Conservation (phyloP, 805 yeast genomes). For the Sugiyamaella valdiviana region DNA sequence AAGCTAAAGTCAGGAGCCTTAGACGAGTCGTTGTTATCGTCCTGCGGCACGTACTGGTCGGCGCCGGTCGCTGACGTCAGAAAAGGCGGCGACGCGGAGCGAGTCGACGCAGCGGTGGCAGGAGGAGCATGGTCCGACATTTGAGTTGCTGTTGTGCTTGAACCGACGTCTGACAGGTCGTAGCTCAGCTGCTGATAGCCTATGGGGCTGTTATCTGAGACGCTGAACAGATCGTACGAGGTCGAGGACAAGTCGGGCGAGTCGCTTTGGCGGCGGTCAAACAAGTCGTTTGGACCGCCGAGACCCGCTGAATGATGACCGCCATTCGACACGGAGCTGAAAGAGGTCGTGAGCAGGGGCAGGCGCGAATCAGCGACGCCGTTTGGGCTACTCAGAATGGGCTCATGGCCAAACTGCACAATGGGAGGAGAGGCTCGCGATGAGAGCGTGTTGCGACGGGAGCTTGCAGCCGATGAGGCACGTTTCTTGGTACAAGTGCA, state of each 20-base stretch:
- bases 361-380: background rate
- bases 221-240: background rate
- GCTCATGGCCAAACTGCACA: background rate
- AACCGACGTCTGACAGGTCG: background rate
- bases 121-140: background rate
- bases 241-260: background rate
- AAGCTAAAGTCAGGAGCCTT: background rate
- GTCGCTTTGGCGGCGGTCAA: background rate
- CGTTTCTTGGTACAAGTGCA: constrained; percentile 21
- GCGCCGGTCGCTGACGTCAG: background rate
- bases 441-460: constrained; percentile 1
- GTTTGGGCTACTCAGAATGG: background rate
- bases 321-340: background rate
- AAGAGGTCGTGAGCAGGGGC: background rate
- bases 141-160: background rate
- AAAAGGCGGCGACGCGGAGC: background rate
- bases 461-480: background rate
- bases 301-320: background rate
- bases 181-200: background rate
- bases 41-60: too few species aligned
- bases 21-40: background rate
- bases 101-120: background rate
- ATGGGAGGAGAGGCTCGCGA: background rate
- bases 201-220: background rate
- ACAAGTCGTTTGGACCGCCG: too few species aligned